Percentiles rank a stretch among this genome's conserved stretches.
phyloP scores from a whole-genome alignment of 495 filamentous ascomycete genomes.

The Hypomontagnella submonticulosa region DNA sequence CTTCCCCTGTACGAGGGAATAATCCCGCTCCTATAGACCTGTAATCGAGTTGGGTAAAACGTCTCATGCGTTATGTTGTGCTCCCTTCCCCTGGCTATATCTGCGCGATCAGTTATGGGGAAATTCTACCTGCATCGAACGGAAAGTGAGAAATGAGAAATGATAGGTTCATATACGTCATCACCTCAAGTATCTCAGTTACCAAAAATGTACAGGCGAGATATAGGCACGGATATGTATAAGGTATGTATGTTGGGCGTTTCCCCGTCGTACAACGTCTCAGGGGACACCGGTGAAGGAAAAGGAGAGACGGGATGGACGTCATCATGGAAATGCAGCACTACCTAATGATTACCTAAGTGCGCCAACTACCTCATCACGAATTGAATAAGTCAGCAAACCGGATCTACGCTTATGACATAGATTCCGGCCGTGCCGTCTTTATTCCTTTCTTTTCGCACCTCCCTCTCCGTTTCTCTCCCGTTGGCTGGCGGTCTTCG shows the following conservation, averaged over 20 bases:
- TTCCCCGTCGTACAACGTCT: slow-evolving; percentile 11
- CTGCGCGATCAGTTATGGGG: too few species aligned
- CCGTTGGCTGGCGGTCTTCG: slow-evolving; percentile 13
- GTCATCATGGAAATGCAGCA: slow-evolving; percentile 7
- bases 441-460: background rate
- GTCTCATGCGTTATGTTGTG: too few species aligned
- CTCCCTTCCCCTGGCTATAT: too few species aligned
- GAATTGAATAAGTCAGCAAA: background rate
- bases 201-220: background rate
- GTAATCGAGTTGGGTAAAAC: too few species aligned
- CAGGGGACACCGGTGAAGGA: slow-evolving; percentile 1
- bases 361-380: background rate
- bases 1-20: too few species aligned
- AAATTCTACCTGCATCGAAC: background rate
- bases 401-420: slow-evolving; percentile 21
- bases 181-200: background rate
- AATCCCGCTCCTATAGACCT: too few species aligned
- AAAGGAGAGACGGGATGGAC: slow-evolving; percentile 1
- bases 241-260: background rate
- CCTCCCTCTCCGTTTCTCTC: background rate
- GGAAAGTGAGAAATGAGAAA: background rate
- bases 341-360: slow-evolving; percentile 10
- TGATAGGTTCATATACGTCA: slow-evolving; percentile 12
- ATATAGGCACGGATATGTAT: background rate
- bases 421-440: slow-evolving; percentile 19